Conservation (phyloP, 2,329 filamentous ascomycete species). For the Ascomycota sp. region DNA sequence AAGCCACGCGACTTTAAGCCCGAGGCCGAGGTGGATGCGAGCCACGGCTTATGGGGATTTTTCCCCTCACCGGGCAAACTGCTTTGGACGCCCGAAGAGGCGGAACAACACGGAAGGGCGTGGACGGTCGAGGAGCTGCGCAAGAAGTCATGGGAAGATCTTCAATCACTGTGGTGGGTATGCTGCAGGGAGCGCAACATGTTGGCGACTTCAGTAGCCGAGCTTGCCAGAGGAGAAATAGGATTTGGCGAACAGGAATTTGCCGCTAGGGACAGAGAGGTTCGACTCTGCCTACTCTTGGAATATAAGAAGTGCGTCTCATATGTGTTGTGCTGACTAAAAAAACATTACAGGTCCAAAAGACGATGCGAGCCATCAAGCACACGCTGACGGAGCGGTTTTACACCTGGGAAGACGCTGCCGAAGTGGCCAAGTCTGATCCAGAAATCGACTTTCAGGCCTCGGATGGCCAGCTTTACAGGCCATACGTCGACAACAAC, state of each 20-base stretch:
- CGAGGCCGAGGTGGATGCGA: conserved; percentile 36
- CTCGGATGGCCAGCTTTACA: conserved; percentile 26
- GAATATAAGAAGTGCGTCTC: too few relatives aligned
- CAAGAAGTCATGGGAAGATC: conserved; percentile 78
- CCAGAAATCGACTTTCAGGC: conserved; percentile 40
- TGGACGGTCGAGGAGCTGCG: conserved; percentile 79
- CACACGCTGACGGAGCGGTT: conserved; percentile 71
- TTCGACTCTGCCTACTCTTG: conserved; percentile 18
- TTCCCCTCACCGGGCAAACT: conserved; percentile 52
- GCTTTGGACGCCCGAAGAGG: conserved; percentile 53
- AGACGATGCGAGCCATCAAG: conserved; percentile 67
- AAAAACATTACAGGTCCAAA: conserved; percentile 34
- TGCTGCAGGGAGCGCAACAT: conserved; percentile 83
- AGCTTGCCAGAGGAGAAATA: conserved; percentile 45
- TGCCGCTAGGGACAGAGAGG: conserved; percentile 39
- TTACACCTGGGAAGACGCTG: conserved; percentile 70
- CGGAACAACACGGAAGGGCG: conserved; percentile 51
- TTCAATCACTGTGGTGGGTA: conserved; percentile 86
- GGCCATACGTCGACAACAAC: conserved; percentile 19
- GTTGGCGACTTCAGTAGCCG: conserved; percentile 54
- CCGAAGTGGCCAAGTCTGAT: conserved; percentile 42
- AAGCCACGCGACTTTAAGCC: conserved; percentile 43
- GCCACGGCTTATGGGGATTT: conserved; percentile 87
- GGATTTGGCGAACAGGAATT: conserved; percentile 57
- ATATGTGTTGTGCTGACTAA: too few relatives aligned